Conservation (phyloP, 1,139 yeast genomes). For the Lodderomyces beijingensis region DNA sequence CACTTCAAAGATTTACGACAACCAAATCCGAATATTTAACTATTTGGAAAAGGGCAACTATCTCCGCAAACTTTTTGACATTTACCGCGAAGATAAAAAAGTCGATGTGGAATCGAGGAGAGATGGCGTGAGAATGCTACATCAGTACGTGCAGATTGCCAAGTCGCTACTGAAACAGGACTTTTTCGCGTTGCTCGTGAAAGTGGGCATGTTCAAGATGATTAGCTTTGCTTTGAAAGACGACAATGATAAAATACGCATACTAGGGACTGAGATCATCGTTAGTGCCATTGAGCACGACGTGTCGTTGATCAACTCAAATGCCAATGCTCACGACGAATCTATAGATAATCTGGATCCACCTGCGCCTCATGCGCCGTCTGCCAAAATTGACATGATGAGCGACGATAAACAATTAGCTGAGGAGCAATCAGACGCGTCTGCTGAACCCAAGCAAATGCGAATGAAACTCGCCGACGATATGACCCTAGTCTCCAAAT, state of each 20-base stretch:
- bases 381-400: too few relatives aligned
- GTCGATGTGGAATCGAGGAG: conserved; percentile 20
- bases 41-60: conserved; percentile 56
- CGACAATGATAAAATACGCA: conserved; percentile 47
- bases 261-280: conserved; percentile 77
- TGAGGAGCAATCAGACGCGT: background rate
- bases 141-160: conserved; percentile 75
- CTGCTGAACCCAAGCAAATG: background rate
- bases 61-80: conserved; percentile 49
- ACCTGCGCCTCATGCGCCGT: background rate
- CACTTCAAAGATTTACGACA: conserved; percentile 59
- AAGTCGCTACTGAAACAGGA: conserved; percentile 66
- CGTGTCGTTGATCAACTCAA: too few relatives aligned
- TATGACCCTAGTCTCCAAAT: conserved; percentile 55
- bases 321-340: too few relatives aligned
- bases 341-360: background rate
- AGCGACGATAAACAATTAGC: too few relatives aligned
- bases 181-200: conserved; percentile 62
- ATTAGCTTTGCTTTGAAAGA: conserved; percentile 69
- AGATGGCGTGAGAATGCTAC: conserved; percentile 75
- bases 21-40: conserved; percentile 68
- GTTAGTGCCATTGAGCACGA: conserved; percentile 84
- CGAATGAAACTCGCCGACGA: conserved; percentile 53
- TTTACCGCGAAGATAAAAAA: conserved; percentile 36
- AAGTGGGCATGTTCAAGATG: conserved; percentile 66